phyloP scores from a whole-genome alignment of 331 rosid species.

The Quercus tomentella region DNA sequence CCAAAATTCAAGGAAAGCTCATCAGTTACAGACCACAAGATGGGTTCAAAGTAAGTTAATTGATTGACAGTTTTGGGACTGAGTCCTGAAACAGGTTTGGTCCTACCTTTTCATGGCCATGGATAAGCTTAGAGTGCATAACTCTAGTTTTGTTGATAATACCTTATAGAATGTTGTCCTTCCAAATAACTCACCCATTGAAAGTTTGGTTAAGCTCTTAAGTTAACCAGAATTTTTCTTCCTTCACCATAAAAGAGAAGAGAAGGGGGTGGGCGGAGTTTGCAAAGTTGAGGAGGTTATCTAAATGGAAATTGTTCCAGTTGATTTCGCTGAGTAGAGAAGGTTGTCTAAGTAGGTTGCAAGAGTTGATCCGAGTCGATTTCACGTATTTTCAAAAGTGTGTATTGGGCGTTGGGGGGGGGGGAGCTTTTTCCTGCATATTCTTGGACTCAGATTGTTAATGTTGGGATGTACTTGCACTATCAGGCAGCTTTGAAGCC shows the following conservation, averaged over 20 bases:
- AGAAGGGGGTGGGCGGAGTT: no score
- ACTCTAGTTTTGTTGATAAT: neutral
- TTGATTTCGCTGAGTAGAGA: no score
- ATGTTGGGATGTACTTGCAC: neutral
- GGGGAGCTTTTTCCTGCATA: neutral
- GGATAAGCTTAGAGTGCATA: neutral
- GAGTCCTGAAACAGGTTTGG: neutral
- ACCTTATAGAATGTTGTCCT: neutral
- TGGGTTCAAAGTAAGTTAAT: neutral
- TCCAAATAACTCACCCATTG: neutral
- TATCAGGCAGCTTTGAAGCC: neutral
- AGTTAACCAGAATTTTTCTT: neutral
- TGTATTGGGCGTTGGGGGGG: neutral
- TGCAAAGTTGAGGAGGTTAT: no score
- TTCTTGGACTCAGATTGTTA: neutral
- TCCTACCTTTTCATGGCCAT: neutral
- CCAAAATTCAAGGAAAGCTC: constrained; percentile 20
- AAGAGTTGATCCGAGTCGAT: no score
- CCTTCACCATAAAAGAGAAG: no score
- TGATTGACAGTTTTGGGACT: neutral
- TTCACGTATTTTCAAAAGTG: no score
- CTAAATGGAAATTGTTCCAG: no score
- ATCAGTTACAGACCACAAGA: neutral
- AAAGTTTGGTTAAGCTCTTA: neutral
- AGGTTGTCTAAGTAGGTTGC: no score